Percentiles rank a stretch among this genome's conserved stretches.
These are phyloP conservation scores for Lotus japonicus DNA, from an alignment of 306 rosid genomes.

Conservation along the genomic window DNA sequence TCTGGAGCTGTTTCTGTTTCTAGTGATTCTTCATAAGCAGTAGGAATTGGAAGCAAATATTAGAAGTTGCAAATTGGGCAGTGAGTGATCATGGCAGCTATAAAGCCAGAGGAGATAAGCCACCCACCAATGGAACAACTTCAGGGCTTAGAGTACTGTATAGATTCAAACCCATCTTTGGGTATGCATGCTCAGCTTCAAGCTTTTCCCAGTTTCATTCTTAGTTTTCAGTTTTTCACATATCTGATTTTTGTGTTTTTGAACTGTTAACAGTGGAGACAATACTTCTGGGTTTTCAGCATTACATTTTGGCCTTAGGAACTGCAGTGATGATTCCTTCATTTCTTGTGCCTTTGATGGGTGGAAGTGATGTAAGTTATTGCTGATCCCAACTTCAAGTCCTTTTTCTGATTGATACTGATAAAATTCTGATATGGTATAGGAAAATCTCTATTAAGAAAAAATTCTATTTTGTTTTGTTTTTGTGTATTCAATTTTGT, in stretches of 20 bases:
- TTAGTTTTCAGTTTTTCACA: background rate
- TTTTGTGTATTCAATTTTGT: background rate
- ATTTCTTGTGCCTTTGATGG: slow-evolving; percentile 91
- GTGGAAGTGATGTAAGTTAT: slow-evolving; percentile 78
- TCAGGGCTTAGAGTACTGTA: slow-evolving; percentile 96
- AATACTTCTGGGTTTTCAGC: slow-evolving; percentile 86
- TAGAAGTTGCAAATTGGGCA: slow-evolving; percentile 21
- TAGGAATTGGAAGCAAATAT: slow-evolving; percentile 18
- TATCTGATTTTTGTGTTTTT: background rate
- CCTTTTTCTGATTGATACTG: background rate
- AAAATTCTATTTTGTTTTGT: background rate
- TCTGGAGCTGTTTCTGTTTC: slow-evolving; percentile 9
- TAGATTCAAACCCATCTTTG: slow-evolving; percentile 97
- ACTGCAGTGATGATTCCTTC: slow-evolving; percentile 98
- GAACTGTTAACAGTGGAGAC: slow-evolving; percentile 64
- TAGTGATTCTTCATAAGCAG: slow-evolving; percentile 15
- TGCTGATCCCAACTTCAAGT: background rate
- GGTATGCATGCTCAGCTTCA: slow-evolving; percentile 41
- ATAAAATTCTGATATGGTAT: background rate
- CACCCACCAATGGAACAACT: slow-evolving; percentile 95
- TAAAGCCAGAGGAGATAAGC: slow-evolving; percentile 76
- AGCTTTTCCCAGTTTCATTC: slow-evolving; percentile 10
- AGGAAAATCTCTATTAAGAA: background rate
- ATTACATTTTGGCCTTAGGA: slow-evolving; percentile 93
- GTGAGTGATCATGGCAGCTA: slow-evolving; percentile 56